phyloP scores from a whole-genome alignment of 352 stramenopile genomes.

The Globisporangium cystogenes region DNA sequence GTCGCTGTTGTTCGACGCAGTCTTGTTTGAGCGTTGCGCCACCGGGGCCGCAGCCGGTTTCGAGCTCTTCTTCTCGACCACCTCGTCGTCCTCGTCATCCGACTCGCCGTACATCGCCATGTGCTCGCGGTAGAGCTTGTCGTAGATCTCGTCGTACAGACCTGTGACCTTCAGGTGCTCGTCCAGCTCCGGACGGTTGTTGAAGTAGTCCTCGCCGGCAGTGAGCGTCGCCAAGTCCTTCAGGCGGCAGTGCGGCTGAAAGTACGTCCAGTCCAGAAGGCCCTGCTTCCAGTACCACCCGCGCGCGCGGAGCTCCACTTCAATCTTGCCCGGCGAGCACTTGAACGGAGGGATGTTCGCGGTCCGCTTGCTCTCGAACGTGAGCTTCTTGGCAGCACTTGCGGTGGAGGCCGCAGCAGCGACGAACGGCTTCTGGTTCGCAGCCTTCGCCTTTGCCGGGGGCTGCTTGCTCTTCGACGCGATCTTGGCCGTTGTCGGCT shows the following conservation, averaged over 20 bases:
- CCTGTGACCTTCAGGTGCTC: conserved; percentile 28
- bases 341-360: conserved; percentile 48
- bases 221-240: conserved; percentile 15
- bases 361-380: conserved; percentile 4
- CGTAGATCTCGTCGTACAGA: conserved; percentile 33
- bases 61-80: neutral
- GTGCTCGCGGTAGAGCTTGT: conserved; percentile 38
- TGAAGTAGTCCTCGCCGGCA: conserved; percentile 42
- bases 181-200: conserved; percentile 36
- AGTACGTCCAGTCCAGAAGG: conserved; percentile 46
- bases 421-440: neutral
- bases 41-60: neutral
- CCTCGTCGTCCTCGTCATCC: neutral
- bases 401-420: neutral
- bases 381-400: conserved; percentile 12
- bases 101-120: conserved; percentile 9
- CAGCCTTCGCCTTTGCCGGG: neutral
- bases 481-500: too few relatives aligned
- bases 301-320: conserved; percentile 39
- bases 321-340: conserved; percentile 50
- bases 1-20: conserved; percentile 10
- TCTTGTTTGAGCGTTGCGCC: neutral
- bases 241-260: conserved; percentile 22
- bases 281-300: conserved; percentile 63
- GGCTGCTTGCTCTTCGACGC: conserved; percentile 1